These are phyloP conservation scores for Lavandula angustifolia DNA, from an alignment of 257 asterid genomes.

Conservation along the genomic window DNA sequence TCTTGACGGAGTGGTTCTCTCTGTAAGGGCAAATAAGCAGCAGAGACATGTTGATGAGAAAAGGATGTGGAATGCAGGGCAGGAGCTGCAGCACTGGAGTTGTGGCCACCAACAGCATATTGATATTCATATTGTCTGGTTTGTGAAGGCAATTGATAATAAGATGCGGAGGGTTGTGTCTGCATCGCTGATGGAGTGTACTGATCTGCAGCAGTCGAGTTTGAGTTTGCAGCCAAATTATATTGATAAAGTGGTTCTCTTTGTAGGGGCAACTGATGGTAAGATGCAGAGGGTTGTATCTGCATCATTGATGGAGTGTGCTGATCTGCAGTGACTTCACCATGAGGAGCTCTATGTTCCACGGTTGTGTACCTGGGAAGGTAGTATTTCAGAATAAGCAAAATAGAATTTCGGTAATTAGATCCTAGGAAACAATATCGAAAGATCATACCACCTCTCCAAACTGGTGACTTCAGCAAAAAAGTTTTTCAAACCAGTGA, in stretches of 20 bases:
- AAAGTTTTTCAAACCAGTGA: slow-evolving; percentile 22
- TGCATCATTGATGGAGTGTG: slow-evolving; percentile 34
- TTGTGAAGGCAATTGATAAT: slow-evolving; percentile 2
- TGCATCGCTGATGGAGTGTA: slow-evolving; percentile 34
- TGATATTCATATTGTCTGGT: no score
- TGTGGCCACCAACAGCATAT: neutral
- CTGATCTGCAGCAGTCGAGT: slow-evolving; percentile 28
- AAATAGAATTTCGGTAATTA: neutral
- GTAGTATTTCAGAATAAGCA: slow-evolving; percentile 22
- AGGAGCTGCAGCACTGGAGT: neutral
- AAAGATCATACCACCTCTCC: slow-evolving; percentile 31
- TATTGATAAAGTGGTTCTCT: slow-evolving; percentile 31
- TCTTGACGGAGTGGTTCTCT: slow-evolving; percentile 12
- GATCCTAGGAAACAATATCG: neutral
- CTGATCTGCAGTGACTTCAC: slow-evolving; percentile 30
- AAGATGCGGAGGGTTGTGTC: slow-evolving; percentile 31
- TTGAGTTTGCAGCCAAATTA: slow-evolving; percentile 32
- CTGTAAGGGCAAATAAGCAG: slow-evolving; percentile 16
- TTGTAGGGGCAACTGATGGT: slow-evolving; percentile 30
- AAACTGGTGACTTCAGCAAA: slow-evolving; percentile 31
- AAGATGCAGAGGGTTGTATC: slow-evolving; percentile 31
- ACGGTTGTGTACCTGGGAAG: slow-evolving; percentile 32
- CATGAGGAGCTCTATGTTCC: slow-evolving; percentile 31
- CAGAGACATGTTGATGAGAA: neutral
- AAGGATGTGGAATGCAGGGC: neutral